phyloP scores from a whole-genome alignment of 225 moss, liverwort and hornwort genomes.

The Polytrichum commune region DNA sequence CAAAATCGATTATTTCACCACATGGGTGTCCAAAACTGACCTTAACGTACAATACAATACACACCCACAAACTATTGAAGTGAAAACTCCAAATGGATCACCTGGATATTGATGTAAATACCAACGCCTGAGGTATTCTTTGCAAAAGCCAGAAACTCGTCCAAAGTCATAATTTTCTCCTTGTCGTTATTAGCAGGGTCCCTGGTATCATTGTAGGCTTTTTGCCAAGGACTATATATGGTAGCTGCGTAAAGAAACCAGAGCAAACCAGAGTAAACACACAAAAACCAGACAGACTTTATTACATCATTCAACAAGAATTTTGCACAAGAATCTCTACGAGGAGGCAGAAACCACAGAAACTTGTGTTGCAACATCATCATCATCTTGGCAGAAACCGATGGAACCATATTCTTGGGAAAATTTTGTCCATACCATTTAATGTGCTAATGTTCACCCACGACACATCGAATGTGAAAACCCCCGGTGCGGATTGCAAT shows the following conservation, averaged over 20 bases:
- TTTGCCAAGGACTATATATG: conserved; percentile 40
- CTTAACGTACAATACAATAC: no score
- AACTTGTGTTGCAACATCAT: neutral
- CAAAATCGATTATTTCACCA: no score
- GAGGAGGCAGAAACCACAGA: neutral
- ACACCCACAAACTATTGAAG: no score
- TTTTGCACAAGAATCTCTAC: neutral
- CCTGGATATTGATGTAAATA: conserved; percentile 43
- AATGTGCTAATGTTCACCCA: conserved; percentile 57
- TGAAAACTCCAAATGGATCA: neutral
- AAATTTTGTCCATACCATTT: conserved; percentile 23
- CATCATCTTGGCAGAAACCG: neutral
- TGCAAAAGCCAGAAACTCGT: conserved; percentile 45
- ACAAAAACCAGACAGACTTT: no score
- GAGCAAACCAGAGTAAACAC: neutral
- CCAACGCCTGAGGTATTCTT: conserved; percentile 50
- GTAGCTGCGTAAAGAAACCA: conserved; percentile 23
- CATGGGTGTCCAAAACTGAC: no score
- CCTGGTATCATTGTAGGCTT: conserved; percentile 19
- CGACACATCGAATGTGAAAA: conserved; percentile 68
- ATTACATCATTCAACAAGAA: no score
- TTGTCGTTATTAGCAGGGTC: conserved; percentile 29
- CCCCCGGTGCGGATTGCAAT: conserved; percentile 20
- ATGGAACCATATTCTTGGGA: no score
- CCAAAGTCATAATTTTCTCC: conserved; percentile 35